phyloP scores from a whole-genome alignment of 345 rosid species.

The Sisymbrium altissimum region DNA sequence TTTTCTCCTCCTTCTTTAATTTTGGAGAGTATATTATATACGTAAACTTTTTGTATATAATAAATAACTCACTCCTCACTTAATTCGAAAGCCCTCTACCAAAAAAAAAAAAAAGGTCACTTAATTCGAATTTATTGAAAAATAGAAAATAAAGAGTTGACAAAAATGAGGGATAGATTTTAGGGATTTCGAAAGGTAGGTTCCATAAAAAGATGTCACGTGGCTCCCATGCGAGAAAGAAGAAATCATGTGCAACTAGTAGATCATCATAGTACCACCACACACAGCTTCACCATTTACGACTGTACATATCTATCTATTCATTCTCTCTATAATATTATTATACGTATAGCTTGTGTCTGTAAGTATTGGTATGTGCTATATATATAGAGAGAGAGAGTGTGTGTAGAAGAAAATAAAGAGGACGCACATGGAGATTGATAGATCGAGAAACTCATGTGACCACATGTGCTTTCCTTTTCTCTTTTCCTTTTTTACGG shows the following conservation, averaged over 20 bases:
- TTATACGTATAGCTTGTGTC: not conserved
- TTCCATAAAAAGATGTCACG: conserved; percentile 27
- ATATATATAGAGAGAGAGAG: not conserved
- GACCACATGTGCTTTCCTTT: conserved; percentile 35
- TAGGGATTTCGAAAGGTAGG: conserved; percentile 1
- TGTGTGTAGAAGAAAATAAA: not conserved
- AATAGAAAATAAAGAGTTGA: conserved; percentile 16
- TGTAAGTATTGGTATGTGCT: not conserved
- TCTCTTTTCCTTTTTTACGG: conserved; percentile 29
- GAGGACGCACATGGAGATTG: conserved; percentile 25
- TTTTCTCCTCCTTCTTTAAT: not conserved
- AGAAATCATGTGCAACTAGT: conserved; percentile 27
- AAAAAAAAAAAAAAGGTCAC: too few relatives aligned
- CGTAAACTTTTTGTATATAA: too few relatives aligned
- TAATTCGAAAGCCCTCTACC: too few relatives aligned
- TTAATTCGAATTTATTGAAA: not conserved
- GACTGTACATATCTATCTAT: not conserved
- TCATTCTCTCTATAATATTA: not conserved
- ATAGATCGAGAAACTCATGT: conserved; percentile 30
- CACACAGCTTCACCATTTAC: conserved; percentile 16
- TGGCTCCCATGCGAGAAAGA: conserved; percentile 27
- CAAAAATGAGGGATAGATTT: not conserved
- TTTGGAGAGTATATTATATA: not conserved
- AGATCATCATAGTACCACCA: conserved; percentile 29
- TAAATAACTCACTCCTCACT: too few relatives aligned